These are phyloP conservation scores for Miscanthus lutarioriparius DNA, from an alignment of 176 grass and related monocot species.

Conservation along the genomic window DNA sequence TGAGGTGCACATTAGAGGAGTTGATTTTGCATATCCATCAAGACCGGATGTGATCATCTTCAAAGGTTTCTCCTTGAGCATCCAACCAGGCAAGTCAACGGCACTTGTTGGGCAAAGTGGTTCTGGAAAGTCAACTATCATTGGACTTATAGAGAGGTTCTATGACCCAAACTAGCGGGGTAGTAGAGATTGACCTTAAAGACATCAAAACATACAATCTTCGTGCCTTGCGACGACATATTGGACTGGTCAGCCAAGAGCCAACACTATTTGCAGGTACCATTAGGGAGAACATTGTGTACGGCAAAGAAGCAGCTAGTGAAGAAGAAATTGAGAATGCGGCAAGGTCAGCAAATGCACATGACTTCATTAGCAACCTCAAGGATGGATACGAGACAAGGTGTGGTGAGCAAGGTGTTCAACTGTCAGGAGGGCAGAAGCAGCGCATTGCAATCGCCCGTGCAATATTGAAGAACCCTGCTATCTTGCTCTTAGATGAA, in stretches of 20 bases:
- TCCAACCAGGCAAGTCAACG: slow-evolving; percentile 68
- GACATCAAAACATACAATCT: too few relatives aligned
- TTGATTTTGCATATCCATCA: slow-evolving; percentile 76
- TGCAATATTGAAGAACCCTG: slow-evolving; percentile 81
- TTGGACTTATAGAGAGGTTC: slow-evolving; percentile 77
- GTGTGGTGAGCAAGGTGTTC: slow-evolving; percentile 82
- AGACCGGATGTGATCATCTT: slow-evolving; percentile 64
- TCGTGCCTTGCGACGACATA: too few relatives aligned
- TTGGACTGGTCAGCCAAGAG: slow-evolving; percentile 84
- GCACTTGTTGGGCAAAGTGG: slow-evolving; percentile 86
- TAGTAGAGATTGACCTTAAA: background rate
- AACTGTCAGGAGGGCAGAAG: slow-evolving; percentile 90
- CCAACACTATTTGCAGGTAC: slow-evolving; percentile 82
- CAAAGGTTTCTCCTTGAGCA: slow-evolving; percentile 67
- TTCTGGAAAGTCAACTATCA: slow-evolving; percentile 88
- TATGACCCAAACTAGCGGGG: slow-evolving; percentile 66
- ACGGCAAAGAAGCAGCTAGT: slow-evolving; percentile 53
- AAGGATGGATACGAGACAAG: slow-evolving; percentile 76
- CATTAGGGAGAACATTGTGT: slow-evolving; percentile 77
- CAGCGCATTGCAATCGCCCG: slow-evolving; percentile 87
- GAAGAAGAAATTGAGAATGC: slow-evolving; percentile 74
- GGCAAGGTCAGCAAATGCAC: slow-evolving; percentile 77
- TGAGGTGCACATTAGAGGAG: slow-evolving; percentile 51
- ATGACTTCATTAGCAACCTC: slow-evolving; percentile 89
- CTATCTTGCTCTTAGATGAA: slow-evolving; percentile 80